phyloP scores from a whole-genome alignment of 2,329 filamentous ascomycete genomes.

The Phaeosphaeriaceae sp. region DNA sequence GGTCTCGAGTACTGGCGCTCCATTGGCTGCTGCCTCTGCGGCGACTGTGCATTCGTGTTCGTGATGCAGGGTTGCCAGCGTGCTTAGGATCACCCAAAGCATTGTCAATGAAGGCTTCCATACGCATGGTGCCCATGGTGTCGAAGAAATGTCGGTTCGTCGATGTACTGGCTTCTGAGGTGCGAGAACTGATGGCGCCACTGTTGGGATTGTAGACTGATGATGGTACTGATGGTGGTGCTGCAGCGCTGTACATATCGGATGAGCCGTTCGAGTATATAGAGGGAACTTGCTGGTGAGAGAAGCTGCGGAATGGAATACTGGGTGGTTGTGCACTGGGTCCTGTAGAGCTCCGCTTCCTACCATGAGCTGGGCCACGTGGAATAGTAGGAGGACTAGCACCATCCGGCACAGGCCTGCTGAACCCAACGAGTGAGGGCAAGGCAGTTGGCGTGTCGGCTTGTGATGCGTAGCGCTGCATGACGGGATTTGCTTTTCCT shows the following conservation, averaged over 20 bases:
- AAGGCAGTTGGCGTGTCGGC: slow-evolving; percentile 41
- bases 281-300: slow-evolving; percentile 54
- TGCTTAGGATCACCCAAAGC: slow-evolving; percentile 35
- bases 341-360: slow-evolving; percentile 89
- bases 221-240: slow-evolving; percentile 44
- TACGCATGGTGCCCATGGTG: slow-evolving; percentile 84
- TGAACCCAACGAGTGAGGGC: slow-evolving; percentile 34
- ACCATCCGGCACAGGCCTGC: slow-evolving; percentile 62
- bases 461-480: slow-evolving; percentile 42
- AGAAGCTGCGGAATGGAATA: slow-evolving; percentile 78
- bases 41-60: slow-evolving; percentile 34
- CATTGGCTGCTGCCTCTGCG: slow-evolving; percentile 45
- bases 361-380: slow-evolving; percentile 73
- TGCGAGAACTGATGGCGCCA: slow-evolving; percentile 57
- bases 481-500: slow-evolving; percentile 58
- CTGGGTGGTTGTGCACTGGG: slow-evolving; percentile 73
- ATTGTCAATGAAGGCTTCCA: slow-evolving; percentile 91
- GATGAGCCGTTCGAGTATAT: slow-evolving; percentile 49
- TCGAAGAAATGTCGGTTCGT: slow-evolving; percentile 74
- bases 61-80: slow-evolving; percentile 13
- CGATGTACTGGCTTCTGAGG: slow-evolving; percentile 57
- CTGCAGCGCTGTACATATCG: slow-evolving; percentile 43
- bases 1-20: slow-evolving; percentile 43
- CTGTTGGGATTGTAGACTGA: slow-evolving; percentile 50
- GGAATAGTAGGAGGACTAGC: slow-evolving; percentile 76